These are phyloP conservation scores for Aureoboletus auriporus DNA, from an alignment of 768 basidiomycete genomes.

Conservation along the genomic window DNA sequence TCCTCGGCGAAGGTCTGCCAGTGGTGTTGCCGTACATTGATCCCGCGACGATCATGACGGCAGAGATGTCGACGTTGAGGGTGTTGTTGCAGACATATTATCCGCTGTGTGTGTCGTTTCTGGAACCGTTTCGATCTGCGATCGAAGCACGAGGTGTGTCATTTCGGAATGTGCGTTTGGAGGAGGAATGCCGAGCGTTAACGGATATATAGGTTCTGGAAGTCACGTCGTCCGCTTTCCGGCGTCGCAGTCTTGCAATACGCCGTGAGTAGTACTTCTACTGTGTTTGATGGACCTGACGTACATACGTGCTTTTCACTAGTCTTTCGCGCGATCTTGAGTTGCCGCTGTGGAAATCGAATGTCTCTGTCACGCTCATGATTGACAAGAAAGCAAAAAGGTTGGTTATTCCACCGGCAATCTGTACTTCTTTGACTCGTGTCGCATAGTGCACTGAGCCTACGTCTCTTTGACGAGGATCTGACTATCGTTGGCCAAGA, in stretches of 20 bases:
- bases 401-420: conserved; percentile 36
- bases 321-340: conserved; percentile 77
- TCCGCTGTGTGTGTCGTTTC: conserved; percentile 66
- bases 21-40: conserved; percentile 81
- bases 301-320: not conserved
- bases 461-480: conserved; percentile 81
- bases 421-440: not conserved
- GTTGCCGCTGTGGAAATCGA: conserved; percentile 97
- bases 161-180: conserved; percentile 37
- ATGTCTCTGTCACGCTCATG: conserved; percentile 84
- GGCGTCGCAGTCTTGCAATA: conserved; percentile 47
- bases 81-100: conserved; percentile 76
- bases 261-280: conserved; percentile 42
- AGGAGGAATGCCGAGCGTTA: not conserved
- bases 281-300: not conserved
- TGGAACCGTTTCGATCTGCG: conserved; percentile 50
- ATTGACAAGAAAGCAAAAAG: conserved; percentile 96
- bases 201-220: conserved; percentile 46
- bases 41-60: conserved; percentile 55
- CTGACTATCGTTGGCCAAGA: conserved; percentile 52
- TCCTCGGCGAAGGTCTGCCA: conserved; percentile 81
- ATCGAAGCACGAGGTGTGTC: conserved; percentile 52
- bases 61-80: conserved; percentile 53
- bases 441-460: conserved; percentile 68
- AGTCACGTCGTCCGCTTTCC: conserved; percentile 71